Evolutionary conservation across 2,329 filamentous ascomycete species (phyloP).

Genomic region (Claviceps capensis): DNA sequence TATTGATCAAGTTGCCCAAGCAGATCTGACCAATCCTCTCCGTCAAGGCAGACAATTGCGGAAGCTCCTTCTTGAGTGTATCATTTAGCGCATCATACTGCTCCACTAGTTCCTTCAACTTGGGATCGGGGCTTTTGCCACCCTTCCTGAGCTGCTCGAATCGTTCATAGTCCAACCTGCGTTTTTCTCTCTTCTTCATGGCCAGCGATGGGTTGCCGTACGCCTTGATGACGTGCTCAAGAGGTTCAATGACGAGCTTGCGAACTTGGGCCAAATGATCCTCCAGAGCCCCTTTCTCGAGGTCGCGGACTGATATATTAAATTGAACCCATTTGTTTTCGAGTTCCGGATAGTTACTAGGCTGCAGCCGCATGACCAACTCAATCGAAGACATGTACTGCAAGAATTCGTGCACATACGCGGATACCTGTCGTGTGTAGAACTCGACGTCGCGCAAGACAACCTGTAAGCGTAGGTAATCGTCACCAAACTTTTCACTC

Average conservation of each 20-base stretch:
- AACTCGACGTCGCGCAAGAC: slow-evolving; percentile 88
- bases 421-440: slow-evolving; percentile 69
- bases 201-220: slow-evolving; percentile 76
- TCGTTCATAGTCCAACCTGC: slow-evolving; percentile 77
- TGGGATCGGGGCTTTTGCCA: slow-evolving; percentile 78
- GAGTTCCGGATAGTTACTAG: slow-evolving; percentile 65
- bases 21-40: slow-evolving; percentile 75
- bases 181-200: slow-evolving; percentile 90
- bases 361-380: slow-evolving; percentile 58
- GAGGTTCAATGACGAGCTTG: slow-evolving; percentile 73
- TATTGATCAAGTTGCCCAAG: slow-evolving; percentile 68
- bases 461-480: slow-evolving; percentile 84
- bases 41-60: slow-evolving; percentile 67
- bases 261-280: slow-evolving; percentile 65
- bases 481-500: slow-evolving; percentile 78
- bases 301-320: slow-evolving; percentile 73
- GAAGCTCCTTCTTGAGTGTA: slow-evolving; percentile 82
- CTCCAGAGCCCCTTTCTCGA: slow-evolving; percentile 69
- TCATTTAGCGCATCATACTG: slow-evolving; percentile 88
- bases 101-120: slow-evolving; percentile 69
- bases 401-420: slow-evolving; percentile 70
- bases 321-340: slow-evolving; percentile 93
- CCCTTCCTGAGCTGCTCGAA: slow-evolving; percentile 63
- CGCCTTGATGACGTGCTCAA: slow-evolving; percentile 62
- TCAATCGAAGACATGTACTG: slow-evolving; percentile 74